These are phyloP conservation scores for Meyerozyma carpophila DNA, from an alignment of 1,139 yeast genomes.

Conservation along the genomic window DNA sequence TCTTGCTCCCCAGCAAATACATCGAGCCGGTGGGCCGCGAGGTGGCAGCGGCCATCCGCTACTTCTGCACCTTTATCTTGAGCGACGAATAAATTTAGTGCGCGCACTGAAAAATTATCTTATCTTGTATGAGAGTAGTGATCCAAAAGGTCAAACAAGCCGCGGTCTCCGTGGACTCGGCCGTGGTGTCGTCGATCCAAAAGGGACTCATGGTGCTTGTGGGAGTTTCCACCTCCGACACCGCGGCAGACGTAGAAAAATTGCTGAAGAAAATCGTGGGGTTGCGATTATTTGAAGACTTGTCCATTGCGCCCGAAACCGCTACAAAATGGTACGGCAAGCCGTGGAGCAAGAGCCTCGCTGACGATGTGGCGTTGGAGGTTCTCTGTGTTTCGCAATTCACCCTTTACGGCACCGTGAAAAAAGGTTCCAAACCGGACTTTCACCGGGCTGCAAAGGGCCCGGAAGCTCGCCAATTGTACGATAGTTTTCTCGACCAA, in stretches of 20 bases:
- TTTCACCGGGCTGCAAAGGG: constrained; percentile 89
- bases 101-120: constrained; percentile 50
- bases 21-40: constrained; percentile 77
- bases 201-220: constrained; percentile 77
- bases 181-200: constrained; percentile 67
- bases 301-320: constrained; percentile 25
- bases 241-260: constrained; percentile 63
- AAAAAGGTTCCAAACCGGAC: constrained; percentile 91
- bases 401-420: constrained; percentile 77
- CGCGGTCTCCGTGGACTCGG: constrained; percentile 73
- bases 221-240: constrained; percentile 77
- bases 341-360: constrained; percentile 39
- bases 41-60: constrained; percentile 60
- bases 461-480: constrained; percentile 60
- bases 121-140: constrained; percentile 66
- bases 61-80: constrained; percentile 64
- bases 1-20: constrained; percentile 64
- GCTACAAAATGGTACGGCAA: constrained; percentile 57
- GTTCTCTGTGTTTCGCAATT: constrained; percentile 71
- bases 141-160: constrained; percentile 85
- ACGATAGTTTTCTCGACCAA: constrained; percentile 51
- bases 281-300: constrained; percentile 69
- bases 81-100: constrained; percentile 39
- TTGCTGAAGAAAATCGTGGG: constrained; percentile 62
- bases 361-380: constrained; percentile 36